Conservation (phyloP, 2,329 filamentous ascomycete genomes). For the Graphilbum fragrans region DNA sequence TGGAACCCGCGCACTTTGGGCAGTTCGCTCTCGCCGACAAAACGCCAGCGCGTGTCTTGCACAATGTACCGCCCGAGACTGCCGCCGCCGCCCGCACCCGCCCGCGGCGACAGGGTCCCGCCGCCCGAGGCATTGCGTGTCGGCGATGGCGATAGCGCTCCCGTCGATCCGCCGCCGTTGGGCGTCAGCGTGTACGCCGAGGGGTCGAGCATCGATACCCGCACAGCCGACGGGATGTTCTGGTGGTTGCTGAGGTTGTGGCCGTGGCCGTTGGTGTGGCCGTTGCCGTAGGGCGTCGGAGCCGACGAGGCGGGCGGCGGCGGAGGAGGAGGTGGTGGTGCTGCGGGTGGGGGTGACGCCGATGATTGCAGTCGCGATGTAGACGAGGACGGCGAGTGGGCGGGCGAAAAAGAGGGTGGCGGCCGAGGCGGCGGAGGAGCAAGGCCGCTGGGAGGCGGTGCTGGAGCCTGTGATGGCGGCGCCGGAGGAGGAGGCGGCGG, state of each 20-base stretch:
- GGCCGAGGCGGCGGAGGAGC: slow-evolving; percentile 20
- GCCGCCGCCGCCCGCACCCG: slow-evolving; percentile 10
- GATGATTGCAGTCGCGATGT: neutral
- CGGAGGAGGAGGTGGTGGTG: slow-evolving; percentile 14
- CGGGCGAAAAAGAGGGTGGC: slow-evolving; percentile 6
- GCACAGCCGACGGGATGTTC: slow-evolving; percentile 31
- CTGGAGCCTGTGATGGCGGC: slow-evolving; percentile 21
- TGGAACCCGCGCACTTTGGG: slow-evolving; percentile 76
- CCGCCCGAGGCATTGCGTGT: slow-evolving; percentile 21
- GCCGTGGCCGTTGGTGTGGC: slow-evolving; percentile 6
- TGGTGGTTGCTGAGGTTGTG: slow-evolving; percentile 15
- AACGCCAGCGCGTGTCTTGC: slow-evolving; percentile 74
- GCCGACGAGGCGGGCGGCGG: slow-evolving; percentile 22
- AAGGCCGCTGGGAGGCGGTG: slow-evolving; percentile 20
- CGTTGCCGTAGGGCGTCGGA: slow-evolving; percentile 21
- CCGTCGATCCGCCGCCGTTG: slow-evolving; percentile 35
- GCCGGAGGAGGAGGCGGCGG: slow-evolving; percentile 17
- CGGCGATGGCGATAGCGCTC: slow-evolving; percentile 30
- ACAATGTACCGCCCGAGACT: slow-evolving; percentile 40
- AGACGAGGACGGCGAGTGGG: slow-evolving; percentile 4
- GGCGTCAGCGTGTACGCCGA: slow-evolving; percentile 61
- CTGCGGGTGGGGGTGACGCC: slow-evolving; percentile 19
- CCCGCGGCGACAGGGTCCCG: slow-evolving; percentile 12
- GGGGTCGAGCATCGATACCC: slow-evolving; percentile 57
- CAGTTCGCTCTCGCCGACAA: slow-evolving; percentile 68